Conservation (phyloP, 108 stramenopile genomes). For the Skeletonema potamos region DNA sequence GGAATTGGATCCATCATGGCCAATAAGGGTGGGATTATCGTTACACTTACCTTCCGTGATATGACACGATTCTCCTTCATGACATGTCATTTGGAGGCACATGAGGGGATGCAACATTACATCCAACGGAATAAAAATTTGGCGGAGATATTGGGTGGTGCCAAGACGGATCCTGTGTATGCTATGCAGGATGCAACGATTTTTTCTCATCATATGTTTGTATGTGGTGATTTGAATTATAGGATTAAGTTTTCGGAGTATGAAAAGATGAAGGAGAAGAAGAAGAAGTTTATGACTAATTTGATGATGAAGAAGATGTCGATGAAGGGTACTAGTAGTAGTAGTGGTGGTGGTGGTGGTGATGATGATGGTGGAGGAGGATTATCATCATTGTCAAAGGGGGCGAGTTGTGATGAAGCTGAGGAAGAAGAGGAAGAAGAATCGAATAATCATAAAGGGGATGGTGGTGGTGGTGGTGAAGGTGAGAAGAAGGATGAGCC, state of each 20-base stretch:
- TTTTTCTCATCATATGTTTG: constrained; percentile 53
- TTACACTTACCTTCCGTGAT: constrained; percentile 26
- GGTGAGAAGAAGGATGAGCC: constrained; percentile 4
- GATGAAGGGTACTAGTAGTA: neutral
- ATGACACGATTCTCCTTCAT: constrained; percentile 48
- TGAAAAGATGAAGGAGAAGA: constrained; percentile 5
- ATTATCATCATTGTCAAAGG: neutral
- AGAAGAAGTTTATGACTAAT: no score
- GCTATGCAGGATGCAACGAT: constrained; percentile 51
- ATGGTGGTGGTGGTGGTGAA: neutral
- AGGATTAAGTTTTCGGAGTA: constrained; percentile 28
- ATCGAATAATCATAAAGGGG: neutral
- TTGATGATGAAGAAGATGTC: neutral
- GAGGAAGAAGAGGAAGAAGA: neutral
- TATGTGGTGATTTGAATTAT: constrained; percentile 55
- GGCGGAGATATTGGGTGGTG: constrained; percentile 34
- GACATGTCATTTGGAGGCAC: constrained; percentile 49
- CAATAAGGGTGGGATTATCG: constrained; percentile 55
- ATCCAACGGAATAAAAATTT: constrained; percentile 41
- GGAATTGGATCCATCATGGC: constrained; percentile 48
- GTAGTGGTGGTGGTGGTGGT: neutral
- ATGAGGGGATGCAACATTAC: constrained; percentile 47
- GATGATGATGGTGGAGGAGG: no score
- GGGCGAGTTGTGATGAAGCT: neutral
- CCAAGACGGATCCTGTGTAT: constrained; percentile 42